These are phyloP conservation scores for Verticillium tricorpus DNA, from an alignment of 2,329 filamentous ascomycete genomes.

Conservation along the genomic window DNA sequence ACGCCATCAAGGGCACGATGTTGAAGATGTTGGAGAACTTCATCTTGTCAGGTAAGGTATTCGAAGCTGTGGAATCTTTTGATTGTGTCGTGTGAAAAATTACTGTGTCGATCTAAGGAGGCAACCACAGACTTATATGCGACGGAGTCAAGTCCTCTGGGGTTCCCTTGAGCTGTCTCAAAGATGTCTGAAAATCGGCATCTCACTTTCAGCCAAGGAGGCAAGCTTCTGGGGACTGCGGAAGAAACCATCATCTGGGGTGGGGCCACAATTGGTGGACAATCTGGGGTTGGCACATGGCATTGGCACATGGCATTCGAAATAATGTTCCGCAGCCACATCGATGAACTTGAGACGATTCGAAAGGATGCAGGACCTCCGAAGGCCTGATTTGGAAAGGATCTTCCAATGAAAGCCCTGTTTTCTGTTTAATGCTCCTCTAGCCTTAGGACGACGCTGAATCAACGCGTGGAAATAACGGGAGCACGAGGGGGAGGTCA, in stretches of 20 bases:
- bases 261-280: not conserved
- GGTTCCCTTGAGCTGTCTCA: no score
- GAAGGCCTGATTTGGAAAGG: not conserved
- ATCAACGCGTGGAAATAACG: not conserved
- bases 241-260: no score
- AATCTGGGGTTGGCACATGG: not conserved
- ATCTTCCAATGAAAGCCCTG: not conserved
- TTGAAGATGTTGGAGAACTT: slow-evolving; percentile 14
- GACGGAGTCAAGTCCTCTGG: no score
- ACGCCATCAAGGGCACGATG: slow-evolving; percentile 7
- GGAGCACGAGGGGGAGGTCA: not conserved
- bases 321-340: not conserved
- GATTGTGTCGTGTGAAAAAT: no score
- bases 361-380: not conserved
- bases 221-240: no score
- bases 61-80: no score
- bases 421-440: not conserved
- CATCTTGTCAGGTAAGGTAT: not conserved
- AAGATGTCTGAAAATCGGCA: no score
- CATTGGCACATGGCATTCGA: not conserved
- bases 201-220: no score
- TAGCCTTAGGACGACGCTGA: not conserved
- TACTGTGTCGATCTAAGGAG: no score
- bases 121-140: no score
- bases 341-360: not conserved